A percentile compares a stretch with the other conserved stretches of the same genome.
These are phyloP conservation scores for Saraca asoca DNA, from an alignment of 331 rosid genomes.

Conservation along the genomic window DNA sequence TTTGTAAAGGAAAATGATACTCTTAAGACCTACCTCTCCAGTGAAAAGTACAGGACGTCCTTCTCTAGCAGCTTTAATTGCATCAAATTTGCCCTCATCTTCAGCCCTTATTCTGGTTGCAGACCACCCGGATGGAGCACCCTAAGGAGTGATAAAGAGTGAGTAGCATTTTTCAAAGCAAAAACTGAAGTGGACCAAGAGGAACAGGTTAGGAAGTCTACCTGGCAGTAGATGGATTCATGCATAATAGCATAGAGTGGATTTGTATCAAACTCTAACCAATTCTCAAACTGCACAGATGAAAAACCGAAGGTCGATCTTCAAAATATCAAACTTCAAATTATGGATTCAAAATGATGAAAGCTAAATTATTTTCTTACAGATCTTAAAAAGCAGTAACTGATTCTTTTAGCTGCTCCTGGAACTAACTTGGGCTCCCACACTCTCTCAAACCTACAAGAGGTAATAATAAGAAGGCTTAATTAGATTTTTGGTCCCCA, in stretches of 20 bases:
- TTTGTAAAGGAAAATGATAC: slow-evolving; percentile 10
- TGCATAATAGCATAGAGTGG: slow-evolving; percentile 86
- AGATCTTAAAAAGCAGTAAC: slow-evolving; percentile 66
- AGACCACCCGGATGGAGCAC: slow-evolving; percentile 77
- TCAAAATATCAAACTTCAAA: slow-evolving; percentile 32
- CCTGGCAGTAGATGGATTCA: slow-evolving; percentile 89
- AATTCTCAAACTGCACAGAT: slow-evolving; percentile 70
- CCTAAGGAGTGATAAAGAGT: slow-evolving; percentile 44
- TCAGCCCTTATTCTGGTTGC: slow-evolving; percentile 66
- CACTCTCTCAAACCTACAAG: slow-evolving; percentile 77
- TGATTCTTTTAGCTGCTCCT: slow-evolving; percentile 72
- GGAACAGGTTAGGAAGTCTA: slow-evolving; percentile 32
- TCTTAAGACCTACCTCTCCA: slow-evolving; percentile 67
- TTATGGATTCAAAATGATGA: slow-evolving; percentile 22
- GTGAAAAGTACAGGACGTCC: slow-evolving; percentile 67
- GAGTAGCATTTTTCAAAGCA: background rate
- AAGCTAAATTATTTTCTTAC: slow-evolving; percentile 54
- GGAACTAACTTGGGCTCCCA: slow-evolving; percentile 93
- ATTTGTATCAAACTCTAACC: slow-evolving; percentile 57
- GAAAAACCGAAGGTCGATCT: slow-evolving; percentile 30
- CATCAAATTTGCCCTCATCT: slow-evolving; percentile 63
- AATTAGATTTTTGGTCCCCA: too few relatives aligned
- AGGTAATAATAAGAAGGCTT: too few relatives aligned
- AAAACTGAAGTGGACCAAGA: background rate
- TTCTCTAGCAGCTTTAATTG: slow-evolving; percentile 61